Evolutionary conservation across 768 basidiomycete genomes (phyloP), one percentile per base, ranked within the genome.

Genomic region (Collybia sordida): DNA sequence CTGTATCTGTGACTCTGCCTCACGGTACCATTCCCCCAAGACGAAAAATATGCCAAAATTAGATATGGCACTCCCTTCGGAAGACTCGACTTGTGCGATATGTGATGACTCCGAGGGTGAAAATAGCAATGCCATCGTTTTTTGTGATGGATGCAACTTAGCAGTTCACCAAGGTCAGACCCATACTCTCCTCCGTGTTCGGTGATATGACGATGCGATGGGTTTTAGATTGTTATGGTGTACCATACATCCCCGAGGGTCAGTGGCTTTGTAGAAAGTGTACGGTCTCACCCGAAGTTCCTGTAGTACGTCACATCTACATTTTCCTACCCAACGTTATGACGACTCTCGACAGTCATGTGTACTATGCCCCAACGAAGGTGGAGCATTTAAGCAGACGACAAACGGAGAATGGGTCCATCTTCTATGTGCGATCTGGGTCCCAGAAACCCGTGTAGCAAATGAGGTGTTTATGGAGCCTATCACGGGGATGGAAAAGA

Each of bases 251-350:
- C 51, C 97, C 97, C 0, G 97, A 99, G 72, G 97, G 97, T 1
- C 97, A 99, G 66, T 99, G 97, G 97, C 81, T 99, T 27, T 99
- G 97, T 66, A 75, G 97, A 40, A 99, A 99, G 69, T 99, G 97
- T 62, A 98, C 94, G 0, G 94, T 98, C 8, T 96, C 93, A 1
- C 97, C 97, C 0, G 96, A 98, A 67, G 90, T 86, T 58, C 93
- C 95, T 12, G 97, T 99, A 52, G 94, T 95, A 62, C 56, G 90
- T 71, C 9, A 7, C 36, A 35, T 2, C 38, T 25, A 21, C 45
- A 17, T 15, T 17, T 31, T 27, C 17, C 50, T 7, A 27, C 14
- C 49, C 45, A 39, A 8, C 28, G 7, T 38, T n/a, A 28, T 38
- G 28, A 45, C 8, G 42, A 40, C 28, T 3, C 7, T 11, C 36